phyloP scores from a whole-genome alignment of 805 yeast species.

The Clavispora asparagi region DNA sequence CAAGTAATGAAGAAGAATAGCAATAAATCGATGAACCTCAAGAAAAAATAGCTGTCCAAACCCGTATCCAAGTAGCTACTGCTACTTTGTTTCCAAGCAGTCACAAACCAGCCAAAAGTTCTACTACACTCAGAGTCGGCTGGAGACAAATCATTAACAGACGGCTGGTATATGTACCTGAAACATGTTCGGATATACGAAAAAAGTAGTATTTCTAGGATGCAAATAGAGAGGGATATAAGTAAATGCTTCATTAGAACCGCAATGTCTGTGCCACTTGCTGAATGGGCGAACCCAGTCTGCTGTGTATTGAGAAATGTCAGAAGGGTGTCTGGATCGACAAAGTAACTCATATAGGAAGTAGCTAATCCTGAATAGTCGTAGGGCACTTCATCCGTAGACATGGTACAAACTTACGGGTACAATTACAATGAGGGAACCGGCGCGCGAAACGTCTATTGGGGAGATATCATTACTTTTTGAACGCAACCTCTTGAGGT shows the following conservation, averaged over 20 bases:
- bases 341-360: conserved; percentile 24
- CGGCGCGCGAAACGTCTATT: not conserved
- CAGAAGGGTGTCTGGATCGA: conserved; percentile 22
- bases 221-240: conserved; percentile 49
- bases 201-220: conserved; percentile 44
- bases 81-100: conserved; percentile 36
- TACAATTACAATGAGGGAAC: not conserved
- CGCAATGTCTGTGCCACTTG: conserved; percentile 54
- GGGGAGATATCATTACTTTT: conserved; percentile 4
- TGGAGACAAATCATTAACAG: conserved; percentile 29
- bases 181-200: conserved; percentile 31
- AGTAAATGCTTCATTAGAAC: conserved; percentile 52
- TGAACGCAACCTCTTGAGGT: conserved; percentile 63
- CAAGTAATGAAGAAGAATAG: conserved; percentile 46
- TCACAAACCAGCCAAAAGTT: conserved; percentile 53
- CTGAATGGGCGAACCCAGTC: conserved; percentile 52
- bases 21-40: conserved; percentile 54
- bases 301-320: conserved; percentile 49
- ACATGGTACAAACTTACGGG: not conserved
- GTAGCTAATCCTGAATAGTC: conserved; percentile 24
- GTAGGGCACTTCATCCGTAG: not conserved
- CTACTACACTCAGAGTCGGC: conserved; percentile 42
- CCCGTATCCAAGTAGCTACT: conserved; percentile 50
- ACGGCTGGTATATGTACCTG: conserved; percentile 40
- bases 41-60: conserved; percentile 68